Evolutionary conservation across 305 asterid species (phyloP), one percentile per base, ranked within the genome.

Genomic region (Ajuga reptans): DNA sequence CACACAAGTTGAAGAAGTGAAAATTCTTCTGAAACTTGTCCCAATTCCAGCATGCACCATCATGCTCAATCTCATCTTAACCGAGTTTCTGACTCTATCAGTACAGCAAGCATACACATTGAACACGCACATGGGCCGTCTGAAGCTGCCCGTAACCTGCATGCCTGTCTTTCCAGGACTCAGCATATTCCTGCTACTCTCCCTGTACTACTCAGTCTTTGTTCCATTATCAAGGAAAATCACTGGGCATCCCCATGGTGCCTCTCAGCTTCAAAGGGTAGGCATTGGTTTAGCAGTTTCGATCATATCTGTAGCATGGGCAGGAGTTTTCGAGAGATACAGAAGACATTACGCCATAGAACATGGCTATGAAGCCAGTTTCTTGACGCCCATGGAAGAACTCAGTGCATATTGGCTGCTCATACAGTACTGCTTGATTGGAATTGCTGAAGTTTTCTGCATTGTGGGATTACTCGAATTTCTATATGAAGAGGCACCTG

Each of bases 151-250:
- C 0, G 97, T 93, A 29, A 90, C 96, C 16, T 90, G 97, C 88
- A 93, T 90, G 98, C 98, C 98, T 0, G 98, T 93, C 45, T 93
- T 93, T 73, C 98, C 98, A 0, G 93, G 97, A 37, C 91, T 93
- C 76, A 90, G 97, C 87, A 90, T 93, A 60, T 90, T 93, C 84
- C 73, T 93, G 1, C 47, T 93, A 57, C 96, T 93, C 71, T 89
- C 98, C 5, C 83, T 93, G 10, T 93, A 93, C 41, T 93, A 93
- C 78, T 87, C 97, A 0, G 85, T 87, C 17, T 93, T 90, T 9
- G 97, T 93, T 50, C 98, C 98, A 3, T 37, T 93, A 33, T 88
- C 95, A 34, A 81, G 95, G 76, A 79, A 72, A 71, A 86, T 93
- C 59, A 93, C 97, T 6, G 98, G 98, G 11, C 96, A 93, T 74